Evolutionary conservation across 768 basidiomycete genomes (phyloP).

Genomic region (Psilocybe cubensis): DNA sequence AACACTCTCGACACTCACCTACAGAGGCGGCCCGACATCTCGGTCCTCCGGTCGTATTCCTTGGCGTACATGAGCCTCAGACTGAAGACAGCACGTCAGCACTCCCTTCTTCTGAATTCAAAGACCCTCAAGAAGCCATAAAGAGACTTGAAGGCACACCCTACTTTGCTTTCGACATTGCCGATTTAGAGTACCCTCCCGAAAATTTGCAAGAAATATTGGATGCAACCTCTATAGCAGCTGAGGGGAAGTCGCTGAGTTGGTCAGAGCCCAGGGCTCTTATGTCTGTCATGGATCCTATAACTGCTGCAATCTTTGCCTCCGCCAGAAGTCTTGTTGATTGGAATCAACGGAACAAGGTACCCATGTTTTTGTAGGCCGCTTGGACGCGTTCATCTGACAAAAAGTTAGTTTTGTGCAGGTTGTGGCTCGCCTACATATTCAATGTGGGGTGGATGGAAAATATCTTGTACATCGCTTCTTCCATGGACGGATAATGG

Average conservation of each 20-base stretch:
- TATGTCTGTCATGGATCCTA: conserved; percentile 57
- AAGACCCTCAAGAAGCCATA: conserved; percentile 53
- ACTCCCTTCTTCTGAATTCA: conserved; percentile 69
- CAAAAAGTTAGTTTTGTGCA: conserved; percentile 74
- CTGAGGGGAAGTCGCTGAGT: conserved; percentile 42
- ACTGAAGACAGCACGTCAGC: conserved; percentile 43
- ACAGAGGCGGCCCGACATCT: conserved; percentile 64
- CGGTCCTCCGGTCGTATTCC: conserved; percentile 70
- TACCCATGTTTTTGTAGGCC: conserved; percentile 26
- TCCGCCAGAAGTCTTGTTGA: conserved; percentile 83
- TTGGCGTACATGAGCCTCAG: conserved; percentile 69
- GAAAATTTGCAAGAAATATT: conserved; percentile 41
- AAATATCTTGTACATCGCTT: conserved; percentile 76
- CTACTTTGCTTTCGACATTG: conserved; percentile 84
- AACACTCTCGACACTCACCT: conserved; percentile 29
- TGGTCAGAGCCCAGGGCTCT: conserved; percentile 72
- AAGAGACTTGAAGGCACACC: conserved; percentile 77
- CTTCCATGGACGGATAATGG: conserved; percentile 75
- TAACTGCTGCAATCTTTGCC: conserved; percentile 78
- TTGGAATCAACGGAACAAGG: conserved; percentile 93
- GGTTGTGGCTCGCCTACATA: conserved; percentile 82
- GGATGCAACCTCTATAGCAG: conserved; percentile 39
- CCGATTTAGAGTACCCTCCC: conserved; percentile 42
- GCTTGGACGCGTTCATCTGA: not conserved
- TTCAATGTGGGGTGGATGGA: conserved; percentile 97